These are phyloP conservation scores for Botryotinia globosa DNA, from an alignment of 2,329 filamentous ascomycete species.

Conservation along the genomic window DNA sequence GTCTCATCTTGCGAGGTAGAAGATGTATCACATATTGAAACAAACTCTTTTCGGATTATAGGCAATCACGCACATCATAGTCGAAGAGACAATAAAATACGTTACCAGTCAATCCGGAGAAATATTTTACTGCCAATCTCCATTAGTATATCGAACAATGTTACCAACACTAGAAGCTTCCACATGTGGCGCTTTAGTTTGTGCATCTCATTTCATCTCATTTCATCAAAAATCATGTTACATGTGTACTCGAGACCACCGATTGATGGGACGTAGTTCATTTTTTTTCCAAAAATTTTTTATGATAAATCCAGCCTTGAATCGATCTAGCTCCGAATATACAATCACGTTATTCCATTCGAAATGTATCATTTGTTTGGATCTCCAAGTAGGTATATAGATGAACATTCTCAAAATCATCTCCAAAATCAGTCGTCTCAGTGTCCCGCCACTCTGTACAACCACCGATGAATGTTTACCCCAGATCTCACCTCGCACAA, in stretches of 20 bases:
- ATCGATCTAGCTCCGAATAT: neutral
- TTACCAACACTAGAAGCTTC: neutral
- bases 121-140: neutral
- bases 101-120: neutral
- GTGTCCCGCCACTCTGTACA: neutral
- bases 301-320: neutral
- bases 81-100: neutral
- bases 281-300: neutral
- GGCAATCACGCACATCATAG: neutral
- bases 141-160: neutral
- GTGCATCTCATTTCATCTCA: neutral
- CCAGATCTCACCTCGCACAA: neutral
- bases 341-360: neutral
- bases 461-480: neutral
- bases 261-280: neutral
- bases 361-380: neutral
- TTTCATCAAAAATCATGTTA: neutral
- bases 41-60: neutral
- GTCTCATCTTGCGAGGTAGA: neutral
- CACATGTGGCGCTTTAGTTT: neutral
- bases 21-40: neutral
- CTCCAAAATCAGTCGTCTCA: neutral
- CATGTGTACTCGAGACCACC: neutral
- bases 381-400: neutral
- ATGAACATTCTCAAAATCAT: neutral